Evolutionary conservation across 805 yeast genomes (phyloP), one percentile per base, ranked within the genome.

Genomic region (Ogataea minuta): DNA sequence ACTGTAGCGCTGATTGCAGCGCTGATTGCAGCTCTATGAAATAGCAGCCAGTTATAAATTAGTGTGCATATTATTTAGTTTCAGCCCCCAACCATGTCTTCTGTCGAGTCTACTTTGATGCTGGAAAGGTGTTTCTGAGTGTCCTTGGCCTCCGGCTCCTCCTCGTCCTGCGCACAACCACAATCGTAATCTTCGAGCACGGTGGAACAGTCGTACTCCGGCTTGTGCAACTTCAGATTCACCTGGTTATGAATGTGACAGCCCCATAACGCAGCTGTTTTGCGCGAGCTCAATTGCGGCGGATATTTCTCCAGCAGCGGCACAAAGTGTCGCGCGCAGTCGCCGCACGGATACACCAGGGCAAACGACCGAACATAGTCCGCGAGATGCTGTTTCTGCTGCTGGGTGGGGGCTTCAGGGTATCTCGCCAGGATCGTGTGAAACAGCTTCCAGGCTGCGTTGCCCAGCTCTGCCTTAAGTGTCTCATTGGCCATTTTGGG

Each of bases 281-380:
- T 78, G 42, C 96, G 71, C 15, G 84, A 72, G 6, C 77, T 69
- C 3, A 83, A 72, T 56, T 93, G 99, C 2, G 96, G 96, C 1
- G 99, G 98, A 54, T 69, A 81, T 52, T 82, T 71, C 41, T 67
- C 56, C 41, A 93, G 63, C 48, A 91, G 64, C 56, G 75, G 64
- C 48, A 76, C 83, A 62, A 93, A 93, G 62, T 93, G 98, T 48
- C 86, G 71, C 0, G 99, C 97, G 64, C 98, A 93, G 59, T 91
- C 97, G 3, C 95, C 95, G 64, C 98, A 91, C 0, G 99, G 99
- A 49, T 93, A 93, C 8, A 93, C 91, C 53, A 90, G 87, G 1
- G 93, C 89, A 65, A 90, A 93, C 24, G 86, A 66, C 15, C 76
- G 64, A 14, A 93, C 72, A 59, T 80, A 93, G 42, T 68, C 74